Evolutionary conservation across 2,329 filamentous ascomycete genomes (phyloP).

Genomic region (Sporothrix curviconia): DNA sequence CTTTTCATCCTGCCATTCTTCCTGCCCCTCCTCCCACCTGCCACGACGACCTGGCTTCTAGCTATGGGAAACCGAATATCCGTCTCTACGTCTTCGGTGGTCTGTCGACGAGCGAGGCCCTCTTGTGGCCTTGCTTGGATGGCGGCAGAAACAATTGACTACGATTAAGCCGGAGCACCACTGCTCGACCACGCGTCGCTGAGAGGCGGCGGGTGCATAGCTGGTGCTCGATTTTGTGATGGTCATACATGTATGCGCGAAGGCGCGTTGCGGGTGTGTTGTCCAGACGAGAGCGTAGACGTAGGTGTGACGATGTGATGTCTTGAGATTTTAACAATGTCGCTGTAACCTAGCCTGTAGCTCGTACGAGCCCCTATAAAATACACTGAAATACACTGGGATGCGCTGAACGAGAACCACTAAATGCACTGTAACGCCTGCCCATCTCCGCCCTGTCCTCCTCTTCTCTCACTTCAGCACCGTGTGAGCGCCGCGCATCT

Average conservation of each 20-base stretch:
- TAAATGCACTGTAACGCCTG: not conserved
- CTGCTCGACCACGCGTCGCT: slow-evolving; percentile 69
- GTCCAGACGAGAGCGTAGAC: not conserved
- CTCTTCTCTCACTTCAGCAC: slow-evolving; percentile 63
- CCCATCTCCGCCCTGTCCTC: not conserved
- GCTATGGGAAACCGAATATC: slow-evolving; percentile 56
- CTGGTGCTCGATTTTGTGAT: slow-evolving; percentile 88
- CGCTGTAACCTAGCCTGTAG: no score
- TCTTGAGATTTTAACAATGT: no score
- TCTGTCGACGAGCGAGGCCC: slow-evolving; percentile 50
- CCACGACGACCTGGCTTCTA: slow-evolving; percentile 49
- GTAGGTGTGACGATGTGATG: not conserved
- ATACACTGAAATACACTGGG: no score
- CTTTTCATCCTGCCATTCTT: not conserved
- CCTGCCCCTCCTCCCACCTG: slow-evolving; percentile 22
- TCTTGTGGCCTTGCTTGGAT: slow-evolving; percentile 14
- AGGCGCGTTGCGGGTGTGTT: not conserved
- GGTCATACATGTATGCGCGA: slow-evolving; percentile 78
- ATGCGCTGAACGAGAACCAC: no score
- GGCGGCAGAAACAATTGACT: slow-evolving; percentile 65
- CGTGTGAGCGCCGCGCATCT: slow-evolving; percentile 85
- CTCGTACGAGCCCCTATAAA: no score
- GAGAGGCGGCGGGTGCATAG: slow-evolving; percentile 81
- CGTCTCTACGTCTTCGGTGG: slow-evolving; percentile 68
- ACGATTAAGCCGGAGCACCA: slow-evolving; percentile 98